Percentiles rank a stretch among this genome's conserved stretches.
phyloP scores from a whole-genome alignment of 371 early-diverging fungal species.

The Vittaforma corneae region DNA sequence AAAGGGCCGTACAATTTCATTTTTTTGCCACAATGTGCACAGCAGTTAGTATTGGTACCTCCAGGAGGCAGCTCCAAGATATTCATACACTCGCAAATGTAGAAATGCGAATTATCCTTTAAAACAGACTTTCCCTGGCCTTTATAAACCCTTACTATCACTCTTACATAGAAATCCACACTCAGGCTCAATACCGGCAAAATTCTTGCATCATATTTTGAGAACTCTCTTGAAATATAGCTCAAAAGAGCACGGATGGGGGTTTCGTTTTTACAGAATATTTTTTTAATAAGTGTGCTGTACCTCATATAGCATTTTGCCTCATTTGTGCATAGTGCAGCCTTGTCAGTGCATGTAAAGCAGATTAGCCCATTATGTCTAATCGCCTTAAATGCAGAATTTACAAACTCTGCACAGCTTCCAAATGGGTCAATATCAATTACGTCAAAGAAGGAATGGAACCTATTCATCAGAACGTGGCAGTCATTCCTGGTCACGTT shows the following conservation, averaged over 20 bases:
- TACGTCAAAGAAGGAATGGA: slow-evolving; percentile 56
- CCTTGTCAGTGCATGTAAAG: slow-evolving; percentile 96
- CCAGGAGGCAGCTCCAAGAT: neutral
- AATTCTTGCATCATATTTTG: slow-evolving; percentile 72
- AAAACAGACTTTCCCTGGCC: slow-evolving; percentile 52
- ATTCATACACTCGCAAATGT: slow-evolving; percentile 53
- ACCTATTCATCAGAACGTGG: slow-evolving; percentile 46
- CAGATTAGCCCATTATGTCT: slow-evolving; percentile 83
- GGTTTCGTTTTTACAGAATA: slow-evolving; percentile 48
- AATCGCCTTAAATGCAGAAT: slow-evolving; percentile 82
- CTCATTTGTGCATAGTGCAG: slow-evolving; percentile 71
- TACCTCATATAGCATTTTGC: slow-evolving; percentile 78
- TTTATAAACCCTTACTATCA: slow-evolving; percentile 82
- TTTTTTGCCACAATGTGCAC: slow-evolving; percentile 47
- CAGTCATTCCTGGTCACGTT: slow-evolving; percentile 56
- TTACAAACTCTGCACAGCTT: slow-evolving; percentile 83
- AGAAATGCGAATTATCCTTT: slow-evolving; percentile 30
- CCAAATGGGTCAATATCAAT: slow-evolving; percentile 88
- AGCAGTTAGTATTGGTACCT: slow-evolving; percentile 20
- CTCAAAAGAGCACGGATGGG: slow-evolving; percentile 71
- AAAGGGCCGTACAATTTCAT: slow-evolving; percentile 82
- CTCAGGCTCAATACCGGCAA: slow-evolving; percentile 79
- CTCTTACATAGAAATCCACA: slow-evolving; percentile 94
- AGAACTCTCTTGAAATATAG: slow-evolving; percentile 70
- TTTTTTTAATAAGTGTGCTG: slow-evolving; percentile 43